Conservation (phyloP, 345 rosid genomes). For the Arabidopsis suecica region DNA sequence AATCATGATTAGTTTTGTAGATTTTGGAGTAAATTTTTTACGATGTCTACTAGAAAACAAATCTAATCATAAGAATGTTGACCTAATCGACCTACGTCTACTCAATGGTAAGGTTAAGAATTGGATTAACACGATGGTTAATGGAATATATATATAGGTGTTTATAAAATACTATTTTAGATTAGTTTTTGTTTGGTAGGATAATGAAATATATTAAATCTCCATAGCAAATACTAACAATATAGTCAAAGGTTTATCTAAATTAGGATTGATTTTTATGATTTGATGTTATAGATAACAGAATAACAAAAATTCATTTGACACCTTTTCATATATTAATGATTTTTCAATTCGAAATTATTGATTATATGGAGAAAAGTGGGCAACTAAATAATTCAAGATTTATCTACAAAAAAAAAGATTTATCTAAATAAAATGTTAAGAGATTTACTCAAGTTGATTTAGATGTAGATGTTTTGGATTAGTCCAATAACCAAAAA, state of each 20-base stretch:
- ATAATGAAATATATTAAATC: conserved; percentile 14
- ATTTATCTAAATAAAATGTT: too few species aligned
- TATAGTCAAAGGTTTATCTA: not conserved
- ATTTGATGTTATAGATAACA: conserved; percentile 2
- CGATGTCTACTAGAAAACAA: conserved; percentile 23
- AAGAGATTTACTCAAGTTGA: too few species aligned
- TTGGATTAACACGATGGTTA: conserved; percentile 14
- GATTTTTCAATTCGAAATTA: not conserved
- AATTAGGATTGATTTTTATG: not conserved
- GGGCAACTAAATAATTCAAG: too few species aligned
- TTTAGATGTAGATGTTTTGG: not conserved
- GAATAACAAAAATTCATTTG: not conserved
- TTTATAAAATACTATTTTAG: not conserved
- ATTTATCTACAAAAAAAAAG: too few species aligned
- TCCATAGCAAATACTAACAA: not conserved
- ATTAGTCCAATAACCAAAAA: not conserved
- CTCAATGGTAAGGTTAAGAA: conserved; percentile 23
- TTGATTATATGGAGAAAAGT: not conserved
- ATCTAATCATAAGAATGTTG: conserved; percentile 38
- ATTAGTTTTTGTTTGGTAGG: conserved; percentile 22
- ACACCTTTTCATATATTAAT: not conserved
- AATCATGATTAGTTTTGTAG: conserved; percentile 41
- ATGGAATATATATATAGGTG: not conserved
- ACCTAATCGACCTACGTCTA: conserved; percentile 37
- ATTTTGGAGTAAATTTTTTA: not conserved